Percentiles rank a stretch among this genome's conserved stretches.
Evolutionary conservation across 331 rosid species (phyloP).

Genomic region (Dryas integrifolia): DNA sequence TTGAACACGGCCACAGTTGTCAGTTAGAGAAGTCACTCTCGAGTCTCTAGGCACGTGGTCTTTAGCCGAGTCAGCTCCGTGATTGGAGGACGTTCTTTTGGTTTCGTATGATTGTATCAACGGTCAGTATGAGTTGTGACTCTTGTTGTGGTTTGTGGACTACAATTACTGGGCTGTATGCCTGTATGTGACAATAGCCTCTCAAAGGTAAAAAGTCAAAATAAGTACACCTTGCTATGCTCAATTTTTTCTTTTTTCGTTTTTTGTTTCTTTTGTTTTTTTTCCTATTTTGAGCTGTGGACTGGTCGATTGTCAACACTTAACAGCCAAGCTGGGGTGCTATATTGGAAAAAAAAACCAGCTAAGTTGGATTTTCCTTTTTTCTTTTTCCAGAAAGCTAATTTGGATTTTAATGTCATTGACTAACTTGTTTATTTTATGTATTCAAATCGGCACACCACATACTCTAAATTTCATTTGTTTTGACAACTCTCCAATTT

Average conservation of each 20-base stretch:
- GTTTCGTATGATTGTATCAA: too few relatives aligned
- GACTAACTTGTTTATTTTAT: too few relatives aligned
- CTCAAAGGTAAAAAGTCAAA: not conserved
- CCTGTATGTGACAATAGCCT: not conserved
- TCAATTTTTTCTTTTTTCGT: not conserved
- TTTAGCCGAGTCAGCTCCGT: not conserved
- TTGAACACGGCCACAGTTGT: not conserved
- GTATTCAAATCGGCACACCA: too few relatives aligned
- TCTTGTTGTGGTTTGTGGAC: not conserved
- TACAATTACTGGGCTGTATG: too few relatives aligned
- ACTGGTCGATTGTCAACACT: not conserved
- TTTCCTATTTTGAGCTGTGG: not conserved
- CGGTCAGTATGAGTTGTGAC: not conserved
- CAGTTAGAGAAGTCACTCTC: not conserved
- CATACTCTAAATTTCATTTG: too few relatives aligned
- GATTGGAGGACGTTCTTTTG: not conserved
- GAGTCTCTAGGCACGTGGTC: not conserved
- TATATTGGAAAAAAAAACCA: too few relatives aligned
- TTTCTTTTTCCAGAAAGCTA: too few relatives aligned
- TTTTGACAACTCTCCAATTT: too few relatives aligned
- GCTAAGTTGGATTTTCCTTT: too few relatives aligned
- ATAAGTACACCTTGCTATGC: not conserved
- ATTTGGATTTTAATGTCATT: too few relatives aligned
- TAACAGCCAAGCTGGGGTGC: too few relatives aligned
- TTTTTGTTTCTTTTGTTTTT: not conserved